These are phyloP conservation scores for Talaromyces piceae DNA, from an alignment of 2,329 filamentous ascomycete species.

Conservation along the genomic window DNA sequence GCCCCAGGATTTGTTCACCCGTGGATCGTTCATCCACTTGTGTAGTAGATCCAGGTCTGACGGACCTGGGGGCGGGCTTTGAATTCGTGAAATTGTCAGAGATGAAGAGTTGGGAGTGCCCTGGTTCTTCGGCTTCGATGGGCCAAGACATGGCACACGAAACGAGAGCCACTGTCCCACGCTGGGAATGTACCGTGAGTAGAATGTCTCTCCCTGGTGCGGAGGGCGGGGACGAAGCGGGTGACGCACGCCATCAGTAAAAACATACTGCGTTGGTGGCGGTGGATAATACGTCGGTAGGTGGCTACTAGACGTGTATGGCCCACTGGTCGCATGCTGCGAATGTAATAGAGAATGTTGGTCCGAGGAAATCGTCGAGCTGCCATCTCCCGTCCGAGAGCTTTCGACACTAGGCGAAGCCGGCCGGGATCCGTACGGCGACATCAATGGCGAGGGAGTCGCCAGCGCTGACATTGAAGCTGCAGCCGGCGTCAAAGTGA, in stretches of 20 bases:
- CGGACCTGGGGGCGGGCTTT: conserved; percentile 21
- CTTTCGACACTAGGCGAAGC: conserved; percentile 41
- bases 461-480: conserved; percentile 29
- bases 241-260: conserved; percentile 72
- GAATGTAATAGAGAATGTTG: conserved; percentile 21
- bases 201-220: conserved; percentile 84
- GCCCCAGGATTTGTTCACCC: conserved; percentile 82
- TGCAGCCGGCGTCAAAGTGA: conserved; percentile 61
- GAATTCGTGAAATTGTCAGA: conserved; percentile 33
- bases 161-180: conserved; percentile 81
- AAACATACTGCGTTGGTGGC: conserved; percentile 69
- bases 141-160: conserved; percentile 62
- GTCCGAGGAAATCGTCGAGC: conserved; percentile 11
- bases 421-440: conserved; percentile 45
- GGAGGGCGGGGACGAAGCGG: conserved; percentile 82
- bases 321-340: conserved; percentile 44
- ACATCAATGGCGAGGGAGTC: conserved; percentile 33
- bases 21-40: conserved; percentile 80
- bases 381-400: conserved; percentile 11
- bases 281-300: conserved; percentile 89
- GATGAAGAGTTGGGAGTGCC: conserved; percentile 19
- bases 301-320: conserved; percentile 75
- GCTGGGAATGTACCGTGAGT: conserved; percentile 77
- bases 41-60: conserved; percentile 65
- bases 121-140: conserved; percentile 40